Base-by-base conservation (phyloP, 306 rosid species). In the Rosa chinensis region DNA sequence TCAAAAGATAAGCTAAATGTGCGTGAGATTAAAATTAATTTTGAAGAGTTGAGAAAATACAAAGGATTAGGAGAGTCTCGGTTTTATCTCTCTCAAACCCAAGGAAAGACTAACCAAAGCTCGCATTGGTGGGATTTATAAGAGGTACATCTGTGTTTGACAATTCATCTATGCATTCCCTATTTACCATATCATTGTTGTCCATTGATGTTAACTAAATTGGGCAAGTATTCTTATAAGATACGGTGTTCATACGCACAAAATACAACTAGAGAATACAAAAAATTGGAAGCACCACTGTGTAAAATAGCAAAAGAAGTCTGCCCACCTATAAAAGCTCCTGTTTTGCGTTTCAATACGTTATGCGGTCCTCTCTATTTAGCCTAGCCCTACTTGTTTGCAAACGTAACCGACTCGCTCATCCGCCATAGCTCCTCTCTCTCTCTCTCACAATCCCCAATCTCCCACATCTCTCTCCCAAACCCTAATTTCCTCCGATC, bases 351-450 rank as follows among this genome's bases (percentile, higher is more conserved):
- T 6, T 63, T 40, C 71, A 13, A 62, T 72, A 40, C 79, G 78
- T 84, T 85, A 84, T 87, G 72, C 47, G 50, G 47, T 62, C 89
- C 69, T 81, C 83, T 77, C 70, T 43, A 25, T 25, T 25, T 25
- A 25, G 32, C 32, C 32, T 28, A 75, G 84, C 89, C 89, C 86
- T 87, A 85, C 83, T 77, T 74, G 76, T 37, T 74, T 72, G 84
- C 78, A 73, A 68, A 70, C 63, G 40, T 74, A 70, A 77, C 76
- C 25, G 43, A 72, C 71, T 70, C 47, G 5, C 70, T 13, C 42
- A 14, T 64, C 42, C 9, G 66, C 25, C 77, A 48, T 59, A 43
- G 37, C 71, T 81, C 52, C 4, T 37, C 16, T 28, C 48, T 52
- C 14, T 23, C 12, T 58, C 23, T 72, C 4, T 50, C 64, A 6